A percentile compares a stretch with the other conserved stretches of the same genome.
These are phyloP conservation scores for Murraya paniculata DNA, from an alignment of 345 rosid genomes.

Conservation along the genomic window DNA sequence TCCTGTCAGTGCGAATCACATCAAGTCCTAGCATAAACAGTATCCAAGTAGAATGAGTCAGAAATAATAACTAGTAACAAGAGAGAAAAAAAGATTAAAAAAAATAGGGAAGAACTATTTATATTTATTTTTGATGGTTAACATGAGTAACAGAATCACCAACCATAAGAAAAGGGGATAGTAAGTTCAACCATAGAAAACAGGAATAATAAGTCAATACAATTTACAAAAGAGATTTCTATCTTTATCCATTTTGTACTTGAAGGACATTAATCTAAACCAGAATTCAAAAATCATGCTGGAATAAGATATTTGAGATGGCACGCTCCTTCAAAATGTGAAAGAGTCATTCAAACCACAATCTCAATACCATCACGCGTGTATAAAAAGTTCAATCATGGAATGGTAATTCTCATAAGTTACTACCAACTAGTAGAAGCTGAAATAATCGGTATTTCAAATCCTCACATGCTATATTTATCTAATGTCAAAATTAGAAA, in stretches of 20 bases:
- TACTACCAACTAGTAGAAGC: not conserved
- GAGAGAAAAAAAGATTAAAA: not conserved
- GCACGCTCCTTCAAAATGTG: not conserved
- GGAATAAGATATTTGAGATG: not conserved
- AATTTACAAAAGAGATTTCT: not conserved
- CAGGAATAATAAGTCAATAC: not conserved
- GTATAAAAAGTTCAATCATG: not conserved
- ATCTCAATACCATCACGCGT: not conserved
- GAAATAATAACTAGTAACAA: not conserved
- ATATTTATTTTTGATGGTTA: not conserved
- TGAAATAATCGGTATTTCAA: not conserved
- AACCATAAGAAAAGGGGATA: not conserved
- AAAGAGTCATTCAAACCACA: not conserved
- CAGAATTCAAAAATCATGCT: not conserved
- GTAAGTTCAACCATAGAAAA: not conserved
- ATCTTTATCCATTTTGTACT: not conserved
- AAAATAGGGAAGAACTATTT: not conserved
- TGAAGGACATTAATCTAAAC: not conserved
- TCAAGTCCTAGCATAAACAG: slow-evolving; percentile 64
- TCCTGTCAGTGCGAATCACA: slow-evolving; percentile 91
- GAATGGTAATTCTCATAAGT: not conserved
- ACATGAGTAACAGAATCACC: not conserved
- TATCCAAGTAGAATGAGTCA: slow-evolving; percentile 11
- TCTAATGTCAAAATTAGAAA: not conserved
- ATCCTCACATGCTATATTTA: not conserved